Evolutionary conservation across 1,284 basidiomycete species (phyloP), one percentile per base, ranked within the genome.

Genomic region (Malassezia japonica): DNA sequence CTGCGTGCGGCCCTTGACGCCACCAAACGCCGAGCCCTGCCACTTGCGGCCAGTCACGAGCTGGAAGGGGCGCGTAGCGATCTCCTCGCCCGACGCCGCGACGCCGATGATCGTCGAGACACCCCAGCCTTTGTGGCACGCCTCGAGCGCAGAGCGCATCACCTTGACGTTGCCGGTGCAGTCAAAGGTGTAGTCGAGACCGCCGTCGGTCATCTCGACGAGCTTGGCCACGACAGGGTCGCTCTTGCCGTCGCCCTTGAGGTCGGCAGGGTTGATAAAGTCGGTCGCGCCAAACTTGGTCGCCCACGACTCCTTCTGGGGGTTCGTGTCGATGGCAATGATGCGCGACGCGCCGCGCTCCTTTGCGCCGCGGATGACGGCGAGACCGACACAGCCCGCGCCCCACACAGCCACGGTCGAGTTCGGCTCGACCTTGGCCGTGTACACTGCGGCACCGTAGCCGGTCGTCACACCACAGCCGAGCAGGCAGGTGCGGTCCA

Each of bases 391-490:
- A 56, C 90, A 92, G 50, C 92, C 92, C 62, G 86, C 83, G 38
- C 92, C 91, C 68, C 96, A 99, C 60, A 99, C 84, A 10, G 90
- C 92, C 47, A 95, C 89, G 42, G 79, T 84, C 16, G 86, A 87
- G 34, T 78, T 83, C 56, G 70, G 62, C 57, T 74, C 64, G 32
- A 76, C 67, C 46, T 76, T 74, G 35, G 78, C 78, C 13, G 79
- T 78, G 74, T 79, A 79, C 51, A 77, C 78, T 15, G 89, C 87
- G 12, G 87, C 84, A 51, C 86, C 87, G 83, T 85, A 90, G 13
- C 89, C 90, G n/a, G 92, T 96, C 32, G 92, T 96, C 70, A 98
- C 91, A 69, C 90, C 90, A 64, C 91, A 95, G 15, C 91, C 90
- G n/a, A 77, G 64, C 46, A 99, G 79, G 75, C 94, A 98, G 20